Evolutionary conservation across 2,329 filamentous ascomycete species (phyloP), one percentile per base, ranked within the genome.

Genomic region (Amesomyces nigricolor): DNA sequence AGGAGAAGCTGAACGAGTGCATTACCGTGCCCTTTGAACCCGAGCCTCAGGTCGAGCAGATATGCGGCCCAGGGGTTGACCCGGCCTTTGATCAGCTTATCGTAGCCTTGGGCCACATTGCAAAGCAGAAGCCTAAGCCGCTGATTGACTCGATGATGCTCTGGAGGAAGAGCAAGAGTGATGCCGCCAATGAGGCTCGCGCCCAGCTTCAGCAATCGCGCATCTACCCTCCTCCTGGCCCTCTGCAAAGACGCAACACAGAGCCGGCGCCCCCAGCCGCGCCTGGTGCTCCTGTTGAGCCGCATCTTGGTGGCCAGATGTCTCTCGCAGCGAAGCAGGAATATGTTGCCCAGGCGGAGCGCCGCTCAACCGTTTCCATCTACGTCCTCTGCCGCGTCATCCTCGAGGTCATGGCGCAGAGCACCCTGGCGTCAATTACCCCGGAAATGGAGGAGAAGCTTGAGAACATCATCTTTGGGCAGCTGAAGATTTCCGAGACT

Each of bases 131-230:
- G 67, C 95, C 95, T 5, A 97, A 95, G 68, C 89, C 91, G 5
- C 74, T 99, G 50, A 96, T 99, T 65, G 94, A 99, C 71, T 91
- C 89, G 17, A 91, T 99, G 70, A 99, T 99, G 89, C 81, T 95
- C 32, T 99, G 94, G 94, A 85, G 94, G 54, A 97, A 96, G 71
- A 89, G 84, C 61, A 97, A 97, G 74, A 95, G 91, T 61, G 92
- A 97, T 71, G 85, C 87, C 19, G 91, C 91, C 29, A 86, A 83
- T 63, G 82, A 86, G 60, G 86, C 87, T 29, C 78, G 83, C 19
- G 71, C 62, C 44, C 77, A 83, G 64, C 71, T 84, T 19, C 80
- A 83, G 62, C 80, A 83, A 53, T 69, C 75, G 17, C 75, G 74
- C 14, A 68, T 69, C 35, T 70, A 68, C 47, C 63, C 68, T 5